These are phyloP conservation scores for Helicostylum pulchrum DNA, from an alignment of 192 early-diverging fungal species.

Conservation along the genomic window DNA sequence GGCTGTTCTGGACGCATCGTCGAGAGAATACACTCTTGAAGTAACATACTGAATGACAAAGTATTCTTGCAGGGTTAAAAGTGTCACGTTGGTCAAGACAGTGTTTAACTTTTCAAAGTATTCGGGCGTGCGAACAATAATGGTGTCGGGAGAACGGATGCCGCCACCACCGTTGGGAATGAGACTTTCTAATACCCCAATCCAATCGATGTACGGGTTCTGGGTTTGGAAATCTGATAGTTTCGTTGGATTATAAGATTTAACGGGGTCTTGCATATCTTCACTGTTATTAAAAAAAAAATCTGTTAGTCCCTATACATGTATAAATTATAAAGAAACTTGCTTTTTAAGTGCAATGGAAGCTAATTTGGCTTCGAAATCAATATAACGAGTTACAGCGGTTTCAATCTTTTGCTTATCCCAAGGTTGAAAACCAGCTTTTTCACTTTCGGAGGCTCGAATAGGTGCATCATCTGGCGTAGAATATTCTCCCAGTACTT, in stretches of 20 bases:
- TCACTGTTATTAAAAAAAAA: conserved; percentile 31
- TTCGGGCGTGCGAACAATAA: conserved; percentile 46
- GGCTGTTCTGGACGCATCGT: background rate
- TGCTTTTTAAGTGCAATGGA: conserved; percentile 42
- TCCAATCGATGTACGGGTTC: conserved; percentile 44
- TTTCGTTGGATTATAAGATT: conserved; percentile 46
- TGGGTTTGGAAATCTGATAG: conserved; percentile 32
- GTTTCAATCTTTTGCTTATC: conserved; percentile 1
- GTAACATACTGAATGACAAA: conserved; percentile 31
- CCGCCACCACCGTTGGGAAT: conserved; percentile 8
- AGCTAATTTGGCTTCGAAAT: conserved; percentile 58
- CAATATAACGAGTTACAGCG: conserved; percentile 47
- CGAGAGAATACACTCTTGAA: conserved; percentile 5
- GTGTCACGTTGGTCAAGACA: conserved; percentile 17
- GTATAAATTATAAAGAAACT: conserved; percentile 9
- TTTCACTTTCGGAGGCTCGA: conserved; percentile 2
- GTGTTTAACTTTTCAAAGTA: conserved; percentile 43
- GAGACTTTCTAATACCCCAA: conserved; percentile 25
- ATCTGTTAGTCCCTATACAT: no score
- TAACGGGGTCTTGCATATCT: conserved; percentile 47
- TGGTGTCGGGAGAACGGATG: conserved; percentile 22
- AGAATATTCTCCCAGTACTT: conserved; percentile 29
- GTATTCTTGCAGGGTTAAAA: conserved; percentile 28
- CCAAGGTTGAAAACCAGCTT: background rate
- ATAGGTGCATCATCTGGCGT: conserved; percentile 50